phyloP scores from a whole-genome alignment of 345 rosid species.

The Alliaria petiolata region DNA sequence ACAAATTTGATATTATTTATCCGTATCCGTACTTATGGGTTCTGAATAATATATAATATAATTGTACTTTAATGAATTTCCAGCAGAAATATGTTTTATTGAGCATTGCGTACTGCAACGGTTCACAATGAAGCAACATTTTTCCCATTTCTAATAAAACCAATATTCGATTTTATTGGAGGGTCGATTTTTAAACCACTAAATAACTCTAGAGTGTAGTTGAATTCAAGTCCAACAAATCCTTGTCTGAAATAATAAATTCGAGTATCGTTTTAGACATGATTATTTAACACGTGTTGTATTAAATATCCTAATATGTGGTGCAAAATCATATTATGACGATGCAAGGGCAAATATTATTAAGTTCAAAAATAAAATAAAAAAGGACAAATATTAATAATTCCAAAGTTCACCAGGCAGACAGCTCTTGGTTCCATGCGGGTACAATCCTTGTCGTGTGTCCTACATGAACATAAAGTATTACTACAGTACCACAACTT shows the following conservation, averaged over 20 bases:
- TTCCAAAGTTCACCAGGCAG: not conserved
- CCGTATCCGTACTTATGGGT: not conserved
- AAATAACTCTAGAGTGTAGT: not conserved
- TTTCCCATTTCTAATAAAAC: not conserved
- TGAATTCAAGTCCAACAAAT: conserved; percentile 20
- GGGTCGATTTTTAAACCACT: conserved; percentile 2
- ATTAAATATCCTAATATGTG: conserved; percentile 10
- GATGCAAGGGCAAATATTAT: too few species aligned
- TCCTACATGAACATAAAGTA: conserved; percentile 6
- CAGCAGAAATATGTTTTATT: not conserved
- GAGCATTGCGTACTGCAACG: not conserved
- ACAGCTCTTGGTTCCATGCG: conserved; percentile 15
- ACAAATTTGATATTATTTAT: not conserved
- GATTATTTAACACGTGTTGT: not conserved
- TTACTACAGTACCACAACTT: not conserved
- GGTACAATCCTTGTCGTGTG: conserved; percentile 14
- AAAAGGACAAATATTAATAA: conserved; percentile 22
- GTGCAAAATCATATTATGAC: not conserved
- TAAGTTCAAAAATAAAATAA: too few species aligned
- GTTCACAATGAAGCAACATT: not conserved
- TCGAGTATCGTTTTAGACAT: conserved; percentile 11
- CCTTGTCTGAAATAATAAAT: conserved; percentile 24
- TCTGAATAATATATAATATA: not conserved
- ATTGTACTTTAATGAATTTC: not conserved
- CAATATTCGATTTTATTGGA: not conserved